Percentiles rank a stretch among this genome's conserved stretches.
Conservation (phyloP, 805 yeast genomes). For the Barnettozyma siamensis region DNA sequence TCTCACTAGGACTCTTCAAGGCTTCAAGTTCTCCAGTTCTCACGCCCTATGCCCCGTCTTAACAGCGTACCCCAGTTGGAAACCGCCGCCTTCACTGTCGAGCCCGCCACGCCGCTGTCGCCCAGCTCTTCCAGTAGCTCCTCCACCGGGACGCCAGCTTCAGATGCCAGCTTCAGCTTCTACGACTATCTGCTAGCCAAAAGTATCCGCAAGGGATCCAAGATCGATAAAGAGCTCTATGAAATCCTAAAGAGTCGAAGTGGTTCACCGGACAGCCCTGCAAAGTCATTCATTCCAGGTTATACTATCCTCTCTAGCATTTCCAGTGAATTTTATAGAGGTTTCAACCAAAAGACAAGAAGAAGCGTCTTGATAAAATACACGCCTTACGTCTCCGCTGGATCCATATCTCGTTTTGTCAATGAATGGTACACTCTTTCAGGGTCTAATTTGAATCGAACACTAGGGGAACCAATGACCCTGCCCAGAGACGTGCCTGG, state of each 20-base stretch:
- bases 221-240: conserved; percentile 11
- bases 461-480: conserved; percentile 8
- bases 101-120: conserved; percentile 14
- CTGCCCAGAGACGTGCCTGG: conserved; percentile 15
- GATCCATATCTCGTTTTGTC: conserved; percentile 16
- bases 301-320: conserved; percentile 16
- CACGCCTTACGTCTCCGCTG: conserved; percentile 15
- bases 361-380: conserved; percentile 17
- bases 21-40: too few species aligned
- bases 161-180: conserved; percentile 11
- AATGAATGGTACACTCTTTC: conserved; percentile 22
- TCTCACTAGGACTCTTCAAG: too few species aligned
- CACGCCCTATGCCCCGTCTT: too few species aligned
- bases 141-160: conserved; percentile 6
- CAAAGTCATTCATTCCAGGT: conserved; percentile 14
- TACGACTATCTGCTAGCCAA: conserved; percentile 15
- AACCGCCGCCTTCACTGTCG: neutral
- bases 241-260: conserved; percentile 15
- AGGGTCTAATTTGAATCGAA: conserved; percentile 6
- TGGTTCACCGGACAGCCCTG: conserved; percentile 5
- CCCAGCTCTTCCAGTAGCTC: conserved; percentile 8
- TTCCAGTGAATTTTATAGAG: conserved; percentile 18
- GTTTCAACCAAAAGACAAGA: conserved; percentile 14
- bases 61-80: neutral
- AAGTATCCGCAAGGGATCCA: conserved; percentile 1